phyloP scores from a whole-genome alignment of 2,329 filamentous ascomycete species.

The Akanthomyces uredinophilus region DNA sequence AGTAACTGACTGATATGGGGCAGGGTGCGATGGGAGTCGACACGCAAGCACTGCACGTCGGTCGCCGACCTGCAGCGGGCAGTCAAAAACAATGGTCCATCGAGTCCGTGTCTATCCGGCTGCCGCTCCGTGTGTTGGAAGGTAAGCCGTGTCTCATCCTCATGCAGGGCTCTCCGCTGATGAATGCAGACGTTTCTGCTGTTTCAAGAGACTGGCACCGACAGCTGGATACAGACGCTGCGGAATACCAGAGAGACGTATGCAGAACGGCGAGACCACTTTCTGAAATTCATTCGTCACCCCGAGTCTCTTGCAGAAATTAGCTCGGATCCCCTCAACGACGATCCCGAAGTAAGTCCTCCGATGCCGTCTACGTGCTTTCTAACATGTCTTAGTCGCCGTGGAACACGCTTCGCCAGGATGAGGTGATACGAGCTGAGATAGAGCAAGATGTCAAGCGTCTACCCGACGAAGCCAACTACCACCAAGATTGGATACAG shows the following conservation, averaged over 20 bases:
- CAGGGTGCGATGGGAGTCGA: conserved; percentile 64
- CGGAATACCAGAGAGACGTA: conserved; percentile 70
- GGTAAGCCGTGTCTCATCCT: conserved; percentile 37
- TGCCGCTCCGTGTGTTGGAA: conserved; percentile 92
- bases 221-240: conserved; percentile 64
- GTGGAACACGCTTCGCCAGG: conserved; percentile 80
- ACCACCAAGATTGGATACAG: conserved; percentile 75
- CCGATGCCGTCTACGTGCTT: not conserved
- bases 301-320: conserved; percentile 71
- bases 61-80: conserved; percentile 59
- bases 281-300: conserved; percentile 77
- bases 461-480: conserved; percentile 87
- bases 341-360: conserved; percentile 56
- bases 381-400: conserved; percentile 61
- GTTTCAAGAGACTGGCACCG: conserved; percentile 60
- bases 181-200: conserved; percentile 67
- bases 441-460: conserved; percentile 93
- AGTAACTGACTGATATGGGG: conserved; percentile 19
- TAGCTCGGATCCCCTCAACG: conserved; percentile 75
- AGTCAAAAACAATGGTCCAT: conserved; percentile 54
- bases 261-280: conserved; percentile 63
- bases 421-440: conserved; percentile 79
- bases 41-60: conserved; percentile 52
- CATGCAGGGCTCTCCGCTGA: conserved; percentile 14
- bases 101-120: conserved; percentile 63